Evolutionary conservation across 805 yeast genomes (phyloP).

Genomic region (Suhomyces pyralidae): DNA sequence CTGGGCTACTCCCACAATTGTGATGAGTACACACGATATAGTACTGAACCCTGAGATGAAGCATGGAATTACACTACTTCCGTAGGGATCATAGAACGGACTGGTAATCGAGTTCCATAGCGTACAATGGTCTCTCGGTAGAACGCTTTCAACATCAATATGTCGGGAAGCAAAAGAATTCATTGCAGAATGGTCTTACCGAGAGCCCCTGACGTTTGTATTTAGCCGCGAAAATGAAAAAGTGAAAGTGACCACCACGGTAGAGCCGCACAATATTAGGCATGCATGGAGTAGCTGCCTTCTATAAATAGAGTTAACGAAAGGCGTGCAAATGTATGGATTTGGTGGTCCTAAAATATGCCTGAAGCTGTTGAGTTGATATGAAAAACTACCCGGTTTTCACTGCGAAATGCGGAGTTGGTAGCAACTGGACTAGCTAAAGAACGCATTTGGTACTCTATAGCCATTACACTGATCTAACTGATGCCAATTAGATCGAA

Average conservation of each 20-base stretch:
- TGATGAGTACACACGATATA: neutral
- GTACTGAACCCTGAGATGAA: constrained; percentile 9
- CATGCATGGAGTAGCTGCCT: too few species aligned
- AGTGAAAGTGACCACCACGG: neutral
- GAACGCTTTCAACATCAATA: neutral
- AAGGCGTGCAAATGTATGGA: neutral
- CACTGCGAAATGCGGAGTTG: neutral
- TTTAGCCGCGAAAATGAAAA: neutral
- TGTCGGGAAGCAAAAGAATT: neutral
- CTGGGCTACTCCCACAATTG: constrained; percentile 4
- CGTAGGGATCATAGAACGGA: constrained; percentile 15
- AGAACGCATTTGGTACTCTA: too few species aligned
- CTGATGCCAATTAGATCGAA: too few species aligned
- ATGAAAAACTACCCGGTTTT: neutral
- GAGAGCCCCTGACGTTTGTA: neutral
- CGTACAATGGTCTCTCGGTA: constrained; percentile 2
- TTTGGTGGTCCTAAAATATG: neutral
- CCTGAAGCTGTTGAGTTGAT: neutral
- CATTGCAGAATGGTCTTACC: neutral
- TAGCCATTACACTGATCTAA: too few species aligned
- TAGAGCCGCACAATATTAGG: neutral
- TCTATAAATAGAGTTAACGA: neutral
- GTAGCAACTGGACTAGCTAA: too few species aligned
- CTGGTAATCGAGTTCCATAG: constrained; percentile 8
- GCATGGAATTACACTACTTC: constrained; percentile 18